Conservation (phyloP, 305 asterid genomes). For the Fraxinus nigra region DNA sequence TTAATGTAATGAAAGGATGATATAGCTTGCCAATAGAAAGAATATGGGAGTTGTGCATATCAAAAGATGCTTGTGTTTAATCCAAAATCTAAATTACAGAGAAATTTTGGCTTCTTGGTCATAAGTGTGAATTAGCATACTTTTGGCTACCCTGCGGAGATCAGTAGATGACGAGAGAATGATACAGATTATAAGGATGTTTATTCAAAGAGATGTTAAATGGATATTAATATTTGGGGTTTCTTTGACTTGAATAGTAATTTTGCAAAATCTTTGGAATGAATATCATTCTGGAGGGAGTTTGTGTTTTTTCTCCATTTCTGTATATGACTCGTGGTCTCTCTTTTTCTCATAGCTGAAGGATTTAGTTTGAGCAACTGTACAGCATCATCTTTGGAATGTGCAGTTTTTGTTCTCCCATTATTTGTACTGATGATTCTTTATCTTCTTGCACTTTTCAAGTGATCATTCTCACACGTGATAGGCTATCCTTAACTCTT, state of each 20-base stretch:
- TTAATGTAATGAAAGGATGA: neutral
- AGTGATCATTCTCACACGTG: neutral
- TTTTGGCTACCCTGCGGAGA: neutral
- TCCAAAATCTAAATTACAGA: slow-evolving; percentile 9
- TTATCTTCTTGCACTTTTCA: slow-evolving; percentile 7
- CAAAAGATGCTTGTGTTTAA: slow-evolving; percentile 9
- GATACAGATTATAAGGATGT: neutral
- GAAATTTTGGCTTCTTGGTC: neutral
- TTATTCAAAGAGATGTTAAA: neutral
- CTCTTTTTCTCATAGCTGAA: neutral
- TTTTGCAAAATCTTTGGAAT: slow-evolving; percentile 11
- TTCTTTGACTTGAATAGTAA: neutral
- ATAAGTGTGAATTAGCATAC: slow-evolving; percentile 3
- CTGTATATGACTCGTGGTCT: neutral
- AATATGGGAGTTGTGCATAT: neutral
- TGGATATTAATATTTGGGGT: neutral
- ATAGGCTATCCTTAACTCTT: neutral
- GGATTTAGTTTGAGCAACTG: neutral
- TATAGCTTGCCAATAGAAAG: slow-evolving; percentile 3
- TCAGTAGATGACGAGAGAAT: neutral
- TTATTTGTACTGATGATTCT: neutral
- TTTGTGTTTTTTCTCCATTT: neutral
- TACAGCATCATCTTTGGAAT: neutral
- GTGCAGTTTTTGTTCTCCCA: neutral
- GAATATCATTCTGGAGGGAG: neutral